A percentile compares a stretch with the other conserved stretches of the same genome.
Evolutionary conservation across 192 early-diverging fungal genomes (phyloP).

Genomic region (Coemansia guatemalensis): DNA sequence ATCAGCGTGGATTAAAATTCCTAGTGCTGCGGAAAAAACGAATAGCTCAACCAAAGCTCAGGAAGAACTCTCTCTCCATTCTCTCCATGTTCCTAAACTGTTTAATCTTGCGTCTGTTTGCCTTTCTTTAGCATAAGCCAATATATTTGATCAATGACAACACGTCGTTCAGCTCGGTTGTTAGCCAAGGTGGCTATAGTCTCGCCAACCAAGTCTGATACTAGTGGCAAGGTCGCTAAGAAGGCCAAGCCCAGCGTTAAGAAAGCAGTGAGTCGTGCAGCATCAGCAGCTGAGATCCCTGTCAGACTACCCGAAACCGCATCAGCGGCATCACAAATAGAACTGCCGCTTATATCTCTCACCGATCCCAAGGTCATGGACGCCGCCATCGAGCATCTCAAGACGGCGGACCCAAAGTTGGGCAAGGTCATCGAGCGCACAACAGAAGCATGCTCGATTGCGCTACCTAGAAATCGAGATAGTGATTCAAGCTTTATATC

Average conservation of each 20-base stretch:
- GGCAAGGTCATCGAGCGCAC: conserved; percentile 44
- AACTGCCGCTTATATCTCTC: conserved; percentile 7
- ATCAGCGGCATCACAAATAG: neutral
- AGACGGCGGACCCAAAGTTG: conserved; percentile 47
- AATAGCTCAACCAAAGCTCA: too few relatives aligned
- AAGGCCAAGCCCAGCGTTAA: conserved; percentile 7
- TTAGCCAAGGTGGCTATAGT: conserved; percentile 14
- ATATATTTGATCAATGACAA: conserved; percentile 7
- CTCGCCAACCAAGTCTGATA: neutral
- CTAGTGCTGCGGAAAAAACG: too few relatives aligned
- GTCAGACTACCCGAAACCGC: neutral
- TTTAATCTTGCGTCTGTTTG: too few relatives aligned
- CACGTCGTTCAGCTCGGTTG: conserved; percentile 35
- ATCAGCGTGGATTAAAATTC: too few relatives aligned
- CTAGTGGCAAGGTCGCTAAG: neutral
- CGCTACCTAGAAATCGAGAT: conserved; percentile 25
- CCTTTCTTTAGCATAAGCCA: too few relatives aligned
- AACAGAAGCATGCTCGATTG: conserved; percentile 23
- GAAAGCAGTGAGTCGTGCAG: neutral
- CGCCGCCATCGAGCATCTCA: conserved; percentile 46
- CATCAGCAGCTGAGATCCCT: neutral
- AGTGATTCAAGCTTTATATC: conserved; percentile 39
- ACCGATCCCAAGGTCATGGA: conserved; percentile 21
- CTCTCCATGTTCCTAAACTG: too few relatives aligned
- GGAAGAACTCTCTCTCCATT: too few relatives aligned